Percentiles rank a stretch among this genome's conserved stretches.
Evolutionary conservation across 2,329 filamentous ascomycete genomes (phyloP).

Genomic region (Septoria linicola): DNA sequence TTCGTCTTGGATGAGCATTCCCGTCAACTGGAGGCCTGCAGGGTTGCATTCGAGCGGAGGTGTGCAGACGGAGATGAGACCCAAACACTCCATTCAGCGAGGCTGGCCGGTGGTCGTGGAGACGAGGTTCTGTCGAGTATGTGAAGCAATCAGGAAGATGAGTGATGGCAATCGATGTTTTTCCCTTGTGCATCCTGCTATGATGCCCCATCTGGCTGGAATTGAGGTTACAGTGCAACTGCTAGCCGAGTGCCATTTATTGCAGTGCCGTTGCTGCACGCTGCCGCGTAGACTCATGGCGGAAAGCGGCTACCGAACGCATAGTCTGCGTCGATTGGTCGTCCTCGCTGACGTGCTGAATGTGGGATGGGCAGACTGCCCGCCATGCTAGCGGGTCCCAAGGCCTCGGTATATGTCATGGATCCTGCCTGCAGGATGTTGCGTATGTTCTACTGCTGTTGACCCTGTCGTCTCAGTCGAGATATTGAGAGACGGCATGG

Average conservation of each 20-base stretch:
- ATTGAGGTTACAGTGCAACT: conserved; percentile 4
- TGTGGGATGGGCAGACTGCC: no score
- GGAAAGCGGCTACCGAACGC: no score
- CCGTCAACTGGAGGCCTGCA: background rate
- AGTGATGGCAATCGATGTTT: background rate
- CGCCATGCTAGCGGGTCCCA: no score
- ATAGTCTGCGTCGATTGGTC: no score
- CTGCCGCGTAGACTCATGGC: no score
- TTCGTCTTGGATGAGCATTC: background rate
- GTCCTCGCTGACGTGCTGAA: no score
- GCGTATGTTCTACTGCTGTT: no score
- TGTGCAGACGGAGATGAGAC: conserved; percentile 16
- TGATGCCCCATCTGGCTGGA: background rate
- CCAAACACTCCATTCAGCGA: conserved; percentile 3
- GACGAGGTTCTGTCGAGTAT: background rate
- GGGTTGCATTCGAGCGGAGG: conserved; percentile 5
- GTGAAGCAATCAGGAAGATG: conserved; percentile 7
- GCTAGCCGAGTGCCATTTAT: background rate
- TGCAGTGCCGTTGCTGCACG: background rate
- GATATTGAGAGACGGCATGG: no score
- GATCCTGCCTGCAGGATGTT: no score
- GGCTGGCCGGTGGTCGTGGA: conserved; percentile 1
- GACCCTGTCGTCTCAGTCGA: no score
- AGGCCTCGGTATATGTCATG: no score
- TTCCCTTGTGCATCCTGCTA: no score